phyloP scores from a whole-genome alignment of 441 rosid genomes.

The Hypseocharis bilobata region DNA sequence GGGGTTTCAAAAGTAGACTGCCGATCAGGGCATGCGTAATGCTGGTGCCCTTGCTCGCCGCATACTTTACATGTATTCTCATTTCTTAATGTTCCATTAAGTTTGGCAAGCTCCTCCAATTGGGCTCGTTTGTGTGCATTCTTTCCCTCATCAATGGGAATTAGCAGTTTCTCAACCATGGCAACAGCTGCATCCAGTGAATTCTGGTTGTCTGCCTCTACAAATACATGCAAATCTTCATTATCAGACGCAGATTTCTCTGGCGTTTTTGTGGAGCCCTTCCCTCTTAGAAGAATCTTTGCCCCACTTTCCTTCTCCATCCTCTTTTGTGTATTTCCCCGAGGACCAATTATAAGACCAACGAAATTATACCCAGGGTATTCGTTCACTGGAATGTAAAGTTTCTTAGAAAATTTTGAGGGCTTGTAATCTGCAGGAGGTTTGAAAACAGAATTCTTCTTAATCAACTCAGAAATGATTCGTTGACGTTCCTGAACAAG shows the following conservation, averaged over 20 bases:
- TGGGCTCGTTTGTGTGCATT: slow-evolving; percentile 20
- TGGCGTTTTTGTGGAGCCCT: slow-evolving; percentile 2
- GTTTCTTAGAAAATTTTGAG: slow-evolving; percentile 20
- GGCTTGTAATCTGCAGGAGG: slow-evolving; percentile 6
- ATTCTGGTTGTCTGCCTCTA: slow-evolving; percentile 22
- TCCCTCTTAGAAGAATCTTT: slow-evolving; percentile 25
- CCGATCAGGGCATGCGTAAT: slow-evolving; percentile 18
- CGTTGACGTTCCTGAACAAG: slow-evolving; percentile 18
- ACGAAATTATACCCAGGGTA: slow-evolving; percentile 27
- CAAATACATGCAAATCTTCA: slow-evolving; percentile 23
- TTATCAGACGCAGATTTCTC: slow-evolving; percentile 18
- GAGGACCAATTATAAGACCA: slow-evolving; percentile 26
- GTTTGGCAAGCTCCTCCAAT: slow-evolving; percentile 21
- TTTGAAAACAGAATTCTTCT: slow-evolving; percentile 19
- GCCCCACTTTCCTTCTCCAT: slow-evolving; percentile 30
- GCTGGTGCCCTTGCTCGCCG: slow-evolving; percentile 20
- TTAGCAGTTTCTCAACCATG: slow-evolving; percentile 28
- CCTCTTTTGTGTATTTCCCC: slow-evolving; percentile 24
- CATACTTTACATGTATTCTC: slow-evolving; percentile 8
- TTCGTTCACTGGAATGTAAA: slow-evolving; percentile 24
- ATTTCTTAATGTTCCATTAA: slow-evolving; percentile 8
- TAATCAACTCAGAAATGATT: slow-evolving; percentile 20
- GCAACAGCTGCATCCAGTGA: slow-evolving; percentile 27
- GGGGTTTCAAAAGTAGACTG: slow-evolving; percentile 2
- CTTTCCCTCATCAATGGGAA: slow-evolving; percentile 15